phyloP scores from a whole-genome alignment of 2,329 filamentous ascomycete species.

The Hansfordia pulvinata region DNA sequence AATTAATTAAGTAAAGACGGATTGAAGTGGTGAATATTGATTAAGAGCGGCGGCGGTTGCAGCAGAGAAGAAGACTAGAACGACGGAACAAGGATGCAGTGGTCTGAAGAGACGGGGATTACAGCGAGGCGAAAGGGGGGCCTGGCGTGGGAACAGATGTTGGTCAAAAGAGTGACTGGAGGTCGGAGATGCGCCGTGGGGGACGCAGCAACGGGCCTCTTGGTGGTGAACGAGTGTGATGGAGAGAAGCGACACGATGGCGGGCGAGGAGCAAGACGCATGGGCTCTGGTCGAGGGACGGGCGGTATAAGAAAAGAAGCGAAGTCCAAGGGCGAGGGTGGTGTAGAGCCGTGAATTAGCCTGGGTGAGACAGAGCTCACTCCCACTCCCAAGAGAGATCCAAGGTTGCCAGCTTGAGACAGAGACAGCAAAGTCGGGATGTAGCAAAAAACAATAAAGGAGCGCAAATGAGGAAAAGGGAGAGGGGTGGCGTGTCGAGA shows the following conservation, averaged over 20 bases:
- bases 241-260: conserved; percentile 12
- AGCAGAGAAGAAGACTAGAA: no score
- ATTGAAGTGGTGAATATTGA: no score
- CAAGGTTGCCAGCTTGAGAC: no score
- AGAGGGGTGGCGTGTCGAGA: conserved; percentile 1
- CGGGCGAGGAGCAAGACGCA: conserved; percentile 4
- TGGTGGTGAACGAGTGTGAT: conserved; percentile 15
- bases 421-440: background rate
- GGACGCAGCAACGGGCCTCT: conserved; percentile 6
- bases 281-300: conserved; percentile 8
- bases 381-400: no score
- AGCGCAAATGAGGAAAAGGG: background rate
- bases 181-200: conserved; percentile 14
- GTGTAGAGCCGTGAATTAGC: conserved; percentile 11
- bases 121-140: no score
- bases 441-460: conserved; percentile 1
- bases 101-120: no score
- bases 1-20: no score
- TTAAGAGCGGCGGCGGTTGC: no score
- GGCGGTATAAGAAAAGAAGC: conserved; percentile 16
- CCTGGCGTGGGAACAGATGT: no score
- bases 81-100: no score
- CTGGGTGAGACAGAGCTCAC: conserved; percentile 19
- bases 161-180: conserved; percentile 18
- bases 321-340: conserved; percentile 6